Percentiles rank a stretch among this genome's conserved stretches.
phyloP scores from a whole-genome alignment of 768 basidiomycete genomes.

The Tulasnella sp. region DNA sequence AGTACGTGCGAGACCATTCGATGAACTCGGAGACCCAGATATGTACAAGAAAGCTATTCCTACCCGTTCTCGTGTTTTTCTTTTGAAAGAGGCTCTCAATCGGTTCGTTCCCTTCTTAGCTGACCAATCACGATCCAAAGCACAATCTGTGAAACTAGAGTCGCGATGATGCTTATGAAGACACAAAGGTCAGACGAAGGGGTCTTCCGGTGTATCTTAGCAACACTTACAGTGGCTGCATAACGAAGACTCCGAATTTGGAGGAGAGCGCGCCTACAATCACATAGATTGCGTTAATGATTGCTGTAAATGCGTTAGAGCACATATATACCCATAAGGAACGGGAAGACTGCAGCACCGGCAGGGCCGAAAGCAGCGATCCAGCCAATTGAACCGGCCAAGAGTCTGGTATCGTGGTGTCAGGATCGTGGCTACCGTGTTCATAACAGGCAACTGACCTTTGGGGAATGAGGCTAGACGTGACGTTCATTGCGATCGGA shows the following conservation, averaged over 20 bases:
- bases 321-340: constrained; percentile 30
- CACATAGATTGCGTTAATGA: neutral
- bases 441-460: neutral
- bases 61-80: neutral
- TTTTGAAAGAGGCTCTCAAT: neutral
- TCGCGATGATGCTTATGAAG: constrained; percentile 34
- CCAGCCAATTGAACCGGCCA: constrained; percentile 20
- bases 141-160: constrained; percentile 47
- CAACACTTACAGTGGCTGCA: constrained; percentile 48
- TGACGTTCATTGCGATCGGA: constrained; percentile 7
- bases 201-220: neutral
- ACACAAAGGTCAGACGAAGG: neutral
- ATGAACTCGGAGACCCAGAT: no score
- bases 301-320: neutral
- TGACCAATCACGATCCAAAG: constrained; percentile 31
- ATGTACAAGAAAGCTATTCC: no score
- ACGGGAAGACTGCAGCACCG: constrained; percentile 47
- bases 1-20: neutral
- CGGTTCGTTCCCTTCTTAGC: neutral
- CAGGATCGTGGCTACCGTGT: neutral
- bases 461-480: neutral
- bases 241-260: constrained; percentile 45
- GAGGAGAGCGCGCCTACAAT: constrained; percentile 37
- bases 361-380: constrained; percentile 23
- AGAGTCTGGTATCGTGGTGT: neutral